Evolutionary conservation across 352 stramenopile genomes (phyloP), one percentile per base, ranked within the genome.

Genomic region (Pilasporangium apinafurcum): DNA sequence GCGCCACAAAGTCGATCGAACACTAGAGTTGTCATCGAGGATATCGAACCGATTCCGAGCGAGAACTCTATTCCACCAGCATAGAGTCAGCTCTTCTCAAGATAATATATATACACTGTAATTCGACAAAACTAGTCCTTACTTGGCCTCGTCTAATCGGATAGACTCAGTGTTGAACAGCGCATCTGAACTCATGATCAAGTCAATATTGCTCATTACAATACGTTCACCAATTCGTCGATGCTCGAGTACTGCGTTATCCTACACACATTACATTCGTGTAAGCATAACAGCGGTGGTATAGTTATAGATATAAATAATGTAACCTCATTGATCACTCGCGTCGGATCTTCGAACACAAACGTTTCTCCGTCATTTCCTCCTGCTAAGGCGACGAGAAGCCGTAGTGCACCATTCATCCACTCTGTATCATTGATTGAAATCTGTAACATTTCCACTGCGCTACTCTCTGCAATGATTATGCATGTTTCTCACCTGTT

Each of bases 311-410:
- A 8, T n/a, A 0, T 35, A 17, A 18, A 21, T 10, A n/a, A 43
- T 18, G 25, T 38, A 29, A 65, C 52, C 8, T 62, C 39, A 2
- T 36, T 41, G 10, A 35, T 34, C 6, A 64, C 44, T 28, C 57
- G 59, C 33, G 64, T 79, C 3, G 62, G 56, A 34, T 86, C 71
- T 40, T 76, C 61, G 2, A 84, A 47, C 9, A 81, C 53, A 45
- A 89, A 89, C 10, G 77, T 83, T 12, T 53, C 22, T 33, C 68
- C 67, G 44, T 89, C 64, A 1, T 59, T 32, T 6, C 73, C 77
- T 10, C 77, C 77, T 20, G 70, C 60, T 3, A 89, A 57, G 9
- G 63, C 69, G 9, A 85, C 42, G 8, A 89, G 41, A n/a, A 89
- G 47, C 5, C 62, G 73, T 56, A 89, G 48, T 13, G 64, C 43